Evolutionary conservation across 2,329 filamentous ascomycete genomes (phyloP).

Genomic region (Trichophaea hybrida): DNA sequence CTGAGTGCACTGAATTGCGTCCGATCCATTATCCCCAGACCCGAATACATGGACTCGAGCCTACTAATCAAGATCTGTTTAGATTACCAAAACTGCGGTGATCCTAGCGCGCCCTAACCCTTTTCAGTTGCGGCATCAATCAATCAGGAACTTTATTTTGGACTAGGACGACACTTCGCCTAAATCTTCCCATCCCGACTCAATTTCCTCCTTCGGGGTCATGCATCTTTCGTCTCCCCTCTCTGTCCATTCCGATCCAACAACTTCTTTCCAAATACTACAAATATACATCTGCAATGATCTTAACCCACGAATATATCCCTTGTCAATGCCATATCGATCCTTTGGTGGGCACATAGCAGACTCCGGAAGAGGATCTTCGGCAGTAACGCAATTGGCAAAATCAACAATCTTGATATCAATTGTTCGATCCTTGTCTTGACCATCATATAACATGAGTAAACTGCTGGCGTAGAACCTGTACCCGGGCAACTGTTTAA

Average conservation of each 20-base stretch:
- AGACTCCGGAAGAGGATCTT: constrained; percentile 48
- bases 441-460: constrained; percentile 93
- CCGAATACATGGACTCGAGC: too few species aligned
- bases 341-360: constrained; percentile 64
- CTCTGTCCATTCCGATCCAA: constrained; percentile 32
- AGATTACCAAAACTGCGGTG: too few species aligned
- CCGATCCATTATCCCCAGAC: too few species aligned
- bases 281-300: constrained; percentile 73
- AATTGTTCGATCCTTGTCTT: constrained; percentile 42
- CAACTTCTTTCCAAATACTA: constrained; percentile 60
- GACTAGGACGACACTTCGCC: constrained; percentile 18
- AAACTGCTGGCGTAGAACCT: constrained; percentile 91
- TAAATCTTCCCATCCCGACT: constrained; percentile 25
- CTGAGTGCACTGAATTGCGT: too few species aligned
- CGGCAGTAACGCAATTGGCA: constrained; percentile 87
- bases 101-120: too few species aligned
- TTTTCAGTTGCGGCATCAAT: too few species aligned
- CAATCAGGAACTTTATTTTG: too few species aligned
- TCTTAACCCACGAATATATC: constrained; percentile 73
- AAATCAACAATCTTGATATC: constrained; percentile 98
- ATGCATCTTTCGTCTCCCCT: constrained; percentile 34
- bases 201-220: constrained; percentile 29
- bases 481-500: constrained; percentile 65
- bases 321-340: constrained; percentile 66
- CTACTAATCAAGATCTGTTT: too few species aligned